Evolutionary conservation across 441 rosid genomes (phyloP), one percentile per base, ranked within the genome.

Genomic region (Gossypium gossypioides): DNA sequence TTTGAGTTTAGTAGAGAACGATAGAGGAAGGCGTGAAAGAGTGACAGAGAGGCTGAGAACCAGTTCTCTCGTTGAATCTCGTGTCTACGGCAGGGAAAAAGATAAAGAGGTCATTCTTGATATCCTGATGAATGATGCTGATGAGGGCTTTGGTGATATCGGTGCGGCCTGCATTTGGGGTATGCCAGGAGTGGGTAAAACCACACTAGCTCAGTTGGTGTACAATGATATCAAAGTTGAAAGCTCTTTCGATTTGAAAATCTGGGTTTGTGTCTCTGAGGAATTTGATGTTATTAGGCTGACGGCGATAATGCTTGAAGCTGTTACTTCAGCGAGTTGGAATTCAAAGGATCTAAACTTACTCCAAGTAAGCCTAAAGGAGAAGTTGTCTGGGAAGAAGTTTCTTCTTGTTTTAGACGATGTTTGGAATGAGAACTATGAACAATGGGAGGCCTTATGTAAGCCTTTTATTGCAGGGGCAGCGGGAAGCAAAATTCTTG

Each of bases 371-470:
- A 54, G 9, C 3, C 18, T 78, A 16, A 75, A 75, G 68, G 42
- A 75, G 37, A 40, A 18, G 25, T 15, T 72, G 34, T 29, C 5
- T 2, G 62, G 57, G 1, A 74, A 65, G 29, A 78, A 67, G n/a
- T 66, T 76, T 68, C 13, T 76, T n/a, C 25, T 72, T 8, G 71
- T 77, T n/a, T 21, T 77, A 2, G 77, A 75, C 72, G 80, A 77
- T 32, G 68, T 77, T 0, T 69, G 77, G 80, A 77, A 9, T 42
- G 80, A 69, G 69, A 50, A 75, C 21, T 75, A 60, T 37, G 37
- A 37, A 13, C 32, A 18, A 16, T 74, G 73, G 77, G 59, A 74
- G 2, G n/a, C 32, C 15, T 27, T 57, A n/a, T 37, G 58, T 18
- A 46, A 16, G 12, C 77, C 72, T 9, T 48, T 74, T 7, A 10